phyloP scores from a whole-genome alignment of 352 stramenopile genomes.

The Detonula confervacea region DNA sequence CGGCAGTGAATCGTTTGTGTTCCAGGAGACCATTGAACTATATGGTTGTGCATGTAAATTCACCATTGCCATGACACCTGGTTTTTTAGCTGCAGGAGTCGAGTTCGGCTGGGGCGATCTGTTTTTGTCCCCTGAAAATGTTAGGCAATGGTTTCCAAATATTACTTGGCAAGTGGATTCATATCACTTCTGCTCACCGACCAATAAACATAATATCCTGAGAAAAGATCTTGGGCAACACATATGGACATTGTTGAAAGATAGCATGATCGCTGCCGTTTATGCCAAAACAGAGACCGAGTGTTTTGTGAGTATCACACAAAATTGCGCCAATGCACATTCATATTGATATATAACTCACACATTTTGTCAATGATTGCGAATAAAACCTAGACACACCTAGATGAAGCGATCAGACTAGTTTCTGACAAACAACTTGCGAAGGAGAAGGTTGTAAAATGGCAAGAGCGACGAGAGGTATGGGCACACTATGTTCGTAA shows the following conservation, averaged over 20 bases:
- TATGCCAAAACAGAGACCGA: not conserved
- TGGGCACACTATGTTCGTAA: conserved; percentile 9
- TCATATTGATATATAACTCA: not conserved
- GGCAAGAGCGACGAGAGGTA: not conserved
- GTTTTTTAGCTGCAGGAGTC: not conserved
- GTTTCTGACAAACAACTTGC: not conserved
- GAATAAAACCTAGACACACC: not conserved
- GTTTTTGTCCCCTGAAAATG: conserved; percentile 1
- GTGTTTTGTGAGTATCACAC: not conserved
- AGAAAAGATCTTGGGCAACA: not conserved
- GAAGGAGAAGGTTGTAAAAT: not conserved
- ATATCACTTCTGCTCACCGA: conserved; percentile 14
- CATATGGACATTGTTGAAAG: not conserved
- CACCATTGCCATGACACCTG: conserved; percentile 11
- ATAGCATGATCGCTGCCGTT: not conserved
- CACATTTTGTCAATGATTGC: not conserved
- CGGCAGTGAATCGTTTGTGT: conserved; percentile 12
- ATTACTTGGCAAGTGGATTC: conserved; percentile 17
- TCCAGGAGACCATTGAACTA: not conserved
- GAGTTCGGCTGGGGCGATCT: conserved; percentile 10
- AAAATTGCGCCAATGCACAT: not conserved
- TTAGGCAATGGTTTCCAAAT: conserved; percentile 19
- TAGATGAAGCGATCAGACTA: not conserved
- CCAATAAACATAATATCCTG: not conserved
- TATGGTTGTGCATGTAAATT: conserved; percentile 9